Evolutionary conservation across 192 early-diverging fungal genomes (phyloP), one percentile per base, ranked within the genome.

Genomic region (Haplosporangium gracile): DNA sequence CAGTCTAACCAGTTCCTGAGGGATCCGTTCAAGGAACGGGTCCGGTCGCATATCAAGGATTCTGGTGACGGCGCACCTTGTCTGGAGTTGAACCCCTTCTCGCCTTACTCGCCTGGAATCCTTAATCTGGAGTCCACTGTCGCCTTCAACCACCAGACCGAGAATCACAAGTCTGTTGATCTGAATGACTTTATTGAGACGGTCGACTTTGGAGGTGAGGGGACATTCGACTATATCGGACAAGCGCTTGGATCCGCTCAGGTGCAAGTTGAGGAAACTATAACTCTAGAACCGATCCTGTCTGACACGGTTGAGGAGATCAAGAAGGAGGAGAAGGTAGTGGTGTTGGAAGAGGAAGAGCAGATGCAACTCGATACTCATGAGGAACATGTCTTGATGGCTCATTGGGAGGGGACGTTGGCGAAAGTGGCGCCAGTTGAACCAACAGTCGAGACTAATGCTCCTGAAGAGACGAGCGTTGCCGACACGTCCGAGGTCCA

Each of bases 71-170:
- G 60, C 2, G 76, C 77, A 22, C 82, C 82, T 1, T 55, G 65
- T 16, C 57, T 83, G 20, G 80, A 69, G 69, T 36, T 77, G 13
- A 43, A 65, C 22, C 82, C 76, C 2, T 78, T 78, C 74, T 78
- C 82, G 24, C 82, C 82, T 4, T 83, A 78, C 72, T 83, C 82
- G 1, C 82, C 77, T 68, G 76, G 71, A 11, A 68, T 76, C 22
- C 49, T 68, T 8, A 53, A 71, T 22, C 32, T 57, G 5, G 69
- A 82, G 11, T 47, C 36, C 16, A 51, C 43, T 24, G 34, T 63
- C n/a, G 68, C 81, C 11, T 39, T 32, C 6, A 60, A 7, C 43
- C 22, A 39, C 18, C 22, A 32, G 13, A 22, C 40, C 18, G 39
- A 34, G 9, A 32, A 45, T 18, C 72, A 68, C 26, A 40, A 74